Percentiles rank a stretch among this genome's conserved stretches.
phyloP scores from a whole-genome alignment of 805 yeast species.

The Hanseniaspora singularis region DNA sequence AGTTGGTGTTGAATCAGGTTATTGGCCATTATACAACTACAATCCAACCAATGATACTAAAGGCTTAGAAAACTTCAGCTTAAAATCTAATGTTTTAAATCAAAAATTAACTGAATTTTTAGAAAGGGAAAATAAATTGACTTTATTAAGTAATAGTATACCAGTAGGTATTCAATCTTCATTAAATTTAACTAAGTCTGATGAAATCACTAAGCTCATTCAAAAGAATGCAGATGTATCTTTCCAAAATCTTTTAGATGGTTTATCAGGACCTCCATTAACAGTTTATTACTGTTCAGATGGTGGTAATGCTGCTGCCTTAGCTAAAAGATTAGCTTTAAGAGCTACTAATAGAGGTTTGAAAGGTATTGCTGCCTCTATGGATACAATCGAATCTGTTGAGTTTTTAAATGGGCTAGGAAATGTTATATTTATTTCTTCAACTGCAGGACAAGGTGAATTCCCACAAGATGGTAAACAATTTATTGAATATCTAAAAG shows the following conservation, averaged over 20 bases:
- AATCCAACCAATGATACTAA: conserved; percentile 45
- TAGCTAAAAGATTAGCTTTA: conserved; percentile 67
- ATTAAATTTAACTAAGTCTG: conserved; percentile 55
- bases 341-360: conserved; percentile 70
- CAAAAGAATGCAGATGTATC: conserved; percentile 63
- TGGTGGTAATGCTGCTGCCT: conserved; percentile 74
- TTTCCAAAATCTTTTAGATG: conserved; percentile 63
- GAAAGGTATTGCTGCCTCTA: conserved; percentile 40
- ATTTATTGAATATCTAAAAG: conserved; percentile 64
- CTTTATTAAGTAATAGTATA: conserved; percentile 54
- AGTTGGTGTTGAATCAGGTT: conserved; percentile 81
- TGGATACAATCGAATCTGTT: conserved; percentile 50
- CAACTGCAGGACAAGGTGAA: conserved; percentile 95
- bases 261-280: conserved; percentile 83
- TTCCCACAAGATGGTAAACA: conserved; percentile 67
- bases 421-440: conserved; percentile 61
- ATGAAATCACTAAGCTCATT: conserved; percentile 48
- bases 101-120: conserved; percentile 66
- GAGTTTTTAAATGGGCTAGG: conserved; percentile 58
- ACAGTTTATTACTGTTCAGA: conserved; percentile 81
- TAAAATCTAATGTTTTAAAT: conserved; percentile 75
- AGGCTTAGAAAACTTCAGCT: conserved; percentile 48
- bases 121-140: conserved; percentile 80
- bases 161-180: conserved; percentile 50
- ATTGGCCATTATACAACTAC: conserved; percentile 89